Evolutionary conservation across 1,139 yeast species (phyloP).

Genomic region (Wickerhamomyces sp.): DNA sequence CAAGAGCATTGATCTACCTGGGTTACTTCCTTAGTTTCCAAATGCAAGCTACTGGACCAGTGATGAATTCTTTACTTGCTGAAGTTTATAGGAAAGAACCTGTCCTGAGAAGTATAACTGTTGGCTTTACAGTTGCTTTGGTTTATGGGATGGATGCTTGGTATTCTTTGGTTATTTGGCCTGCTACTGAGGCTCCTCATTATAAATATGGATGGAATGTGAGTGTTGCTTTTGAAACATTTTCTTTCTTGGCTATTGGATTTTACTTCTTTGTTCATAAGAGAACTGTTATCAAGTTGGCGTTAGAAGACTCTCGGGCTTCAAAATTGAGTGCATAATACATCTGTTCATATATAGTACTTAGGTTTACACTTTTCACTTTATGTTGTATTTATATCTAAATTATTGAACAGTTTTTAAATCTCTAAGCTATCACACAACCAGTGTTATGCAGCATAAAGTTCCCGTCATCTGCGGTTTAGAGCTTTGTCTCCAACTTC

Average conservation of each 20-base stretch:
- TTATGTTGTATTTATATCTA: too few relatives aligned
- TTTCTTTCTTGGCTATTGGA: neutral
- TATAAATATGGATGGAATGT: slow-evolving; percentile 16
- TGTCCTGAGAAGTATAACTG: slow-evolving; percentile 3
- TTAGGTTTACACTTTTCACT: too few relatives aligned
- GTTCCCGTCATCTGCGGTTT: too few relatives aligned
- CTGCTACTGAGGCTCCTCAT: slow-evolving; percentile 15
- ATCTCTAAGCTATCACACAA: too few relatives aligned
- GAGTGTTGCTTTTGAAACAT: neutral
- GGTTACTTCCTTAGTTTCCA: slow-evolving; percentile 27
- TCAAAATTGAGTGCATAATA: too few relatives aligned
- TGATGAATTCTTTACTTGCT: slow-evolving; percentile 1
- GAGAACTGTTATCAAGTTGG: neutral
- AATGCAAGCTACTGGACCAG: slow-evolving; percentile 4
- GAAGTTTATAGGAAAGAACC: slow-evolving; percentile 6
- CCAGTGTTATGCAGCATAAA: too few relatives aligned
- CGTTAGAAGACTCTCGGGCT: neutral
- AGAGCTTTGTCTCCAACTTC: slow-evolving; percentile 1
- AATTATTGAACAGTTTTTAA: too few relatives aligned
- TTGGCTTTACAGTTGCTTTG: slow-evolving; percentile 5
- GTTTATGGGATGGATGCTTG: slow-evolving; percentile 17
- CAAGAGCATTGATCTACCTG: slow-evolving; percentile 34
- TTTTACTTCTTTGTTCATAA: neutral
- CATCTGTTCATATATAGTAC: too few relatives aligned
- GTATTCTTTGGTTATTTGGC: slow-evolving; percentile 16